These are phyloP conservation scores for Chalciporus pseudorubinellus DNA, from an alignment of 768 basidiomycete genomes.

Conservation along the genomic window DNA sequence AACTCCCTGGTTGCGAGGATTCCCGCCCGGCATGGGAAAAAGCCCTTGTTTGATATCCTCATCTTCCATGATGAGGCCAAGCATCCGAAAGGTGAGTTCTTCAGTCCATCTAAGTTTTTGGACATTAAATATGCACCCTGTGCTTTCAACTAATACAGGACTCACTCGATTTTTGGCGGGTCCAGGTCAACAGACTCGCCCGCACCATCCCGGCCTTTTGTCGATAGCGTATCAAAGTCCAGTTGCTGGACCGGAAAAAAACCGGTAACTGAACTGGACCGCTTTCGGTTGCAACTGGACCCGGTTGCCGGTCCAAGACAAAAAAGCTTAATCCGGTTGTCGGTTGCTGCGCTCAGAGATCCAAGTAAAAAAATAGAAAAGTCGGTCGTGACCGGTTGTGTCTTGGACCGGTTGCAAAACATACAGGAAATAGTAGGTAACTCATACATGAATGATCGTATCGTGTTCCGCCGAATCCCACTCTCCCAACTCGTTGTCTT, in stretches of 20 bases:
- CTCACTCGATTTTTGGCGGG: no score
- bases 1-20: no score
- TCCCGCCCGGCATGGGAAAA: no score
- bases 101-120: no score
- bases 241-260: slow-evolving; percentile 3
- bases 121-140: no score
- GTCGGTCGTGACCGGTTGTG: not conserved
- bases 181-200: no score
- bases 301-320: not conserved
- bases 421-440: not conserved
- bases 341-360: slow-evolving; percentile 1
- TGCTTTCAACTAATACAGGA: no score
- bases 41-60: no score
- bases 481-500: not conserved
- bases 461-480: not conserved
- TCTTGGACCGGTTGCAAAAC: not conserved
- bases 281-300: slow-evolving; percentile 1
- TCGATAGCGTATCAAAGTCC: not conserved
- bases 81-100: no score
- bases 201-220: no score
- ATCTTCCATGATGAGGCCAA: no score
- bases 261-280: slow-evolving; percentile 3
- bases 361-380: slow-evolving; percentile 6
- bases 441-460: not conserved
- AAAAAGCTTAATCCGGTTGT: not conserved